Base-by-base conservation (phyloP, 176 grass and related monocot species). In the Phyllostachys edulis region DNA sequence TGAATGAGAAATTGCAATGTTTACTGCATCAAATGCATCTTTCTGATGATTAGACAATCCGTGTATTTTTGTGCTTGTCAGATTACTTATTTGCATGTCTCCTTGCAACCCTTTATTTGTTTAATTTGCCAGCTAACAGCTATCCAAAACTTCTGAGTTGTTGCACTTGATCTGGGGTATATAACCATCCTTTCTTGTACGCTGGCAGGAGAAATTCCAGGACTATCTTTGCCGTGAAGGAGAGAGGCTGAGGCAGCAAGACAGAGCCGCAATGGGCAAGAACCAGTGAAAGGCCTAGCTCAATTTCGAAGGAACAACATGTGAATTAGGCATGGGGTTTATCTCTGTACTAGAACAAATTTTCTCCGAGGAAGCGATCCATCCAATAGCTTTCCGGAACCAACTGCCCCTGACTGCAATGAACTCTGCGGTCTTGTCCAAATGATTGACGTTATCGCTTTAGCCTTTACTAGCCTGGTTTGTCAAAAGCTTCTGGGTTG, bases 161-260 rank as follows among this genome's bases (percentile, higher is more conserved):
- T 10, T 37, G 23, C 20, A 5, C 2, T 68, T 14, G 0, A 41
- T 16, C 1, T 12, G 39, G 2, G 0, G 7, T 24, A 0, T 24
- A 0, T 78, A 84, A 88, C 13, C 9, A 29, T 63, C 4, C 13
- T 63, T 47, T 24, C 4, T 78, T 41, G 12, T 7, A 71, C 78
- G 16, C 65, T 86, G 37, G 24, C 67, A 88, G 88, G 91, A 91
- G 63, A 93, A 86, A 42, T 90, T 93, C 59, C 39, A 88, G 24
- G 61, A 74, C 10, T 90, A 88, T 52, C 78, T 93, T 69, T 63
- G 71, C 62, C 67, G 82, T 0, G 92, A 91, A 76, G 92, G 92
- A 0, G 86, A 91, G 74, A 94, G 63, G 51, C 83, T 91, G 14
- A 85, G 86, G 80, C 86, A 91, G 44, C 74, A 94, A 78, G 89